A percentile compares a stretch with the other conserved stretches of the same genome.
These are phyloP conservation scores for Rhodotorula sp. DNA, from an alignment of 1,284 basidiomycete species.

Conservation along the genomic window DNA sequence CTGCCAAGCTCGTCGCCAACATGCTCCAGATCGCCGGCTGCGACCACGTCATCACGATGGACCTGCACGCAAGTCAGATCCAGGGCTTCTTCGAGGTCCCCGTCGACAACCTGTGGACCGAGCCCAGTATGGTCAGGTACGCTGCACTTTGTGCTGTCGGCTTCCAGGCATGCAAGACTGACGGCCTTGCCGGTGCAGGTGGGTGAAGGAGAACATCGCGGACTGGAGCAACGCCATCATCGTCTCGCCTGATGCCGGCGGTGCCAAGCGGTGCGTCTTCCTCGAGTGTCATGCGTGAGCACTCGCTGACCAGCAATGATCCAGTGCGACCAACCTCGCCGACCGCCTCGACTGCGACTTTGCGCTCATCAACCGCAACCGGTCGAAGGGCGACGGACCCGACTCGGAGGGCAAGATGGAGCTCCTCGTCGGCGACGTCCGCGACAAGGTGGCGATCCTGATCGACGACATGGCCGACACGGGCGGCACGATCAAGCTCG, in stretches of 20 bases:
- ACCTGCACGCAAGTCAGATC: constrained; percentile 96
- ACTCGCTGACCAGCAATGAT: neutral
- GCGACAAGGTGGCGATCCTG: constrained; percentile 88
- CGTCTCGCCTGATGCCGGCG: constrained; percentile 95
- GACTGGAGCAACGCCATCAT: constrained; percentile 89
- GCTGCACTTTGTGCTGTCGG: neutral
- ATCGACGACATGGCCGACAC: constrained; percentile 99
- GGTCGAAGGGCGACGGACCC: constrained; percentile 58
- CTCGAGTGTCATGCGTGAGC: neutral
- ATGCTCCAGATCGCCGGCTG: constrained; percentile 95
- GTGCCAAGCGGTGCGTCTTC: constrained; percentile 81
- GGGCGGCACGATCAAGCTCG: constrained; percentile 81
- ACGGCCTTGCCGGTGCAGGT: constrained; percentile 43
- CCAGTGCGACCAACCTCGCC: constrained; percentile 86
- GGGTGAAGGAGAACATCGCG: constrained; percentile 81
- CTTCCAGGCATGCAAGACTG: neutral
- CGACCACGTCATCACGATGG: constrained; percentile 99
- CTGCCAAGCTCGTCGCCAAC: constrained; percentile 96
- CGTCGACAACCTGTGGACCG: constrained; percentile 84
- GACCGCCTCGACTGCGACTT: constrained; percentile 96
- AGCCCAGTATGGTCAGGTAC: constrained; percentile 48
- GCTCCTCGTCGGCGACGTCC: constrained; percentile 93
- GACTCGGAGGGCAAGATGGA: constrained; percentile 66
- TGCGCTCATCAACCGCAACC: constrained; percentile 91
- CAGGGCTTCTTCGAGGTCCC: constrained; percentile 99